Conservation (phyloP, 192 early-diverging fungal genomes). For the Coemansia sp. region DNA sequence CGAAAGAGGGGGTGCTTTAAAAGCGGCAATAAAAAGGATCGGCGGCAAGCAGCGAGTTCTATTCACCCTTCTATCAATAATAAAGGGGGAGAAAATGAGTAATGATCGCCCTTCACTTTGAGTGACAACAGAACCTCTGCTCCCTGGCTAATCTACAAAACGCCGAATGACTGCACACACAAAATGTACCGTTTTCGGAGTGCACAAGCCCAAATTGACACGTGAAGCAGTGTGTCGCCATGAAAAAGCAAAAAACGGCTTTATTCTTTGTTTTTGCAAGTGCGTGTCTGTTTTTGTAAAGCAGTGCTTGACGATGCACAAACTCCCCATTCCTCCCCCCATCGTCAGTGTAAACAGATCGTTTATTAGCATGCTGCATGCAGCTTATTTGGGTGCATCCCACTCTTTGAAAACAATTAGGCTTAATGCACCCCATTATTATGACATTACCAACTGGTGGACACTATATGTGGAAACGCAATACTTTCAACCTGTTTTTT, state of each 20-base stretch:
- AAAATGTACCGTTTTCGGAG: not conserved
- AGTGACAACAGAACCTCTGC: not conserved
- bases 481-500: constrained; percentile 1
- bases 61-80: not conserved
- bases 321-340: not conserved
- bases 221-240: not conserved
- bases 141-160: not conserved
- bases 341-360: not conserved
- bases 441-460: not conserved
- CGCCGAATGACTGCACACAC: not conserved
- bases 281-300: not conserved
- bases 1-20: not conserved
- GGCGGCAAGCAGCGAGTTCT: not conserved
- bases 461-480: not conserved
- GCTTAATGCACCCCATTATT: not conserved
- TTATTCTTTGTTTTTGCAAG: not conserved
- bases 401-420: not conserved
- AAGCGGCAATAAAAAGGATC: not conserved
- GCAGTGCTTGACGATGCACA: not conserved
- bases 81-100: not conserved
- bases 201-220: not conserved
- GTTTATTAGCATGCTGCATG: not conserved
- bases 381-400: not conserved
- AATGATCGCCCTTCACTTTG: constrained; percentile 3
- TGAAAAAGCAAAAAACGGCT: not conserved